Conservation (phyloP, 2,329 filamentous ascomycete species). For the Botrytis fabae region DNA sequence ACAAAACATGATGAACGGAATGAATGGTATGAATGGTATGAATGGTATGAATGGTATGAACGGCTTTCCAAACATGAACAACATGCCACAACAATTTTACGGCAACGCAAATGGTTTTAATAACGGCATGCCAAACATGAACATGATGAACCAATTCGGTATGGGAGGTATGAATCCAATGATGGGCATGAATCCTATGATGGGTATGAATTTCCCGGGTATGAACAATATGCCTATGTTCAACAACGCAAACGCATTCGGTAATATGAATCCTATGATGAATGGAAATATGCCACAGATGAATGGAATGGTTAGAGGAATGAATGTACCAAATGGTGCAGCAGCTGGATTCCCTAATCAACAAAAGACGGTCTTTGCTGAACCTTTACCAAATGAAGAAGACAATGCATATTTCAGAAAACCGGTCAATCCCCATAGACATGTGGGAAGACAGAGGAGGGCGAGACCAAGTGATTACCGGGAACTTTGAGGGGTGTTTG, state of each 20-base stretch:
- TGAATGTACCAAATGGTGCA: slow-evolving; percentile 41
- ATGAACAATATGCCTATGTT: slow-evolving; percentile 46
- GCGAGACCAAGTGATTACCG: slow-evolving; percentile 88
- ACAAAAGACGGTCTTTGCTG: slow-evolving; percentile 49
- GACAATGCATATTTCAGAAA: slow-evolving; percentile 94
- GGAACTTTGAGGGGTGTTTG: slow-evolving; percentile 46
- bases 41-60: slow-evolving; percentile 43
- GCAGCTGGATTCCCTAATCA: slow-evolving; percentile 54
- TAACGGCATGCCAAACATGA: slow-evolving; percentile 24
- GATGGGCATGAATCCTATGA: slow-evolving; percentile 45
- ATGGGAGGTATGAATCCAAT: slow-evolving; percentile 46
- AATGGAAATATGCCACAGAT: slow-evolving; percentile 39
- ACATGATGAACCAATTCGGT: slow-evolving; percentile 40
- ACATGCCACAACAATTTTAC: slow-evolving; percentile 21
- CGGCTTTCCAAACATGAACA: slow-evolving; percentile 39
- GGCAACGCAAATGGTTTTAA: slow-evolving; percentile 35
- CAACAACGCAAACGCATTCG: slow-evolving; percentile 31
- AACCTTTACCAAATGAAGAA: slow-evolving; percentile 62
- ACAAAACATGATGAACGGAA: slow-evolving; percentile 45
- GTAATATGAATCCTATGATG: slow-evolving; percentile 36
- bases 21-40: slow-evolving; percentile 43
- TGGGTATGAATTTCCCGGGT: slow-evolving; percentile 38
- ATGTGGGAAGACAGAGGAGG: slow-evolving; percentile 77
- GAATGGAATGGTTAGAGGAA: slow-evolving; percentile 39
- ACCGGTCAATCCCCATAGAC: slow-evolving; percentile 90